Percentiles rank a stretch among this genome's conserved stretches.
Conservation (phyloP, 768 basidiomycete genomes). For the Agaricus bisporus region DNA sequence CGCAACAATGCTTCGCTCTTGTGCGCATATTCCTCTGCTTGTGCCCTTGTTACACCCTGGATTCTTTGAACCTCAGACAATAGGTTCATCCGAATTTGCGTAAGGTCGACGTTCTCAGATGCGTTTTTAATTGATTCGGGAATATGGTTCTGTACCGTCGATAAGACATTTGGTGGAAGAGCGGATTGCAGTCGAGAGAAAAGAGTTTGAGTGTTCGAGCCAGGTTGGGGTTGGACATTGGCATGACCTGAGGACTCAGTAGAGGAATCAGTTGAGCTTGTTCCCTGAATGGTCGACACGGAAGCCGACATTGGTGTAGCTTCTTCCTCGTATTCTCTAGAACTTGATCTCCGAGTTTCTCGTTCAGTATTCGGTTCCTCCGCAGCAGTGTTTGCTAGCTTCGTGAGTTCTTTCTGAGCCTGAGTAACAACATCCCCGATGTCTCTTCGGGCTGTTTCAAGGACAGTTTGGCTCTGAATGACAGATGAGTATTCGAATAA, state of each 20-base stretch:
- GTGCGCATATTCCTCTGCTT: constrained; percentile 81
- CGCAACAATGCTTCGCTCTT: constrained; percentile 61
- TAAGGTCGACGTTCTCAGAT: constrained; percentile 59
- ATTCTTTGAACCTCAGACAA: constrained; percentile 64
- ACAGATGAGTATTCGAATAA: background rate
- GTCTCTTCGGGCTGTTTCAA: constrained; percentile 70
- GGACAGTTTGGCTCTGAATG: constrained; percentile 58
- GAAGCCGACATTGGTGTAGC: constrained; percentile 11
- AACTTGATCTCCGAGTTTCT: background rate
- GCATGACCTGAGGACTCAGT: background rate
- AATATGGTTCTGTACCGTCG: constrained; percentile 60
- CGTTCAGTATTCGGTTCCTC: constrained; percentile 3
- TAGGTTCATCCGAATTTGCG: constrained; percentile 58
- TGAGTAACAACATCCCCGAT: constrained; percentile 67
- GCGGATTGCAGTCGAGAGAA: constrained; percentile 69
- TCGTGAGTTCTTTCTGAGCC: constrained; percentile 71
- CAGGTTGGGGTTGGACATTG: constrained; percentile 14
- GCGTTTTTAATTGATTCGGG: constrained; percentile 62
- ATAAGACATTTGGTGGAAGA: constrained; percentile 68
- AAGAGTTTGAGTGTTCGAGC: constrained; percentile 35
- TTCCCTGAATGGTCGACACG: constrained; percentile 9
- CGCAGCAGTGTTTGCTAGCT: constrained; percentile 25
- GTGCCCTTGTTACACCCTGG: constrained; percentile 67
- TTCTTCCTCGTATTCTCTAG: background rate
- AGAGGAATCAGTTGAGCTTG: background rate